Percentiles rank a stretch among this genome's conserved stretches.
Conservation (phyloP, 306 rosid genomes). For the Albizia julibrissin region DNA sequence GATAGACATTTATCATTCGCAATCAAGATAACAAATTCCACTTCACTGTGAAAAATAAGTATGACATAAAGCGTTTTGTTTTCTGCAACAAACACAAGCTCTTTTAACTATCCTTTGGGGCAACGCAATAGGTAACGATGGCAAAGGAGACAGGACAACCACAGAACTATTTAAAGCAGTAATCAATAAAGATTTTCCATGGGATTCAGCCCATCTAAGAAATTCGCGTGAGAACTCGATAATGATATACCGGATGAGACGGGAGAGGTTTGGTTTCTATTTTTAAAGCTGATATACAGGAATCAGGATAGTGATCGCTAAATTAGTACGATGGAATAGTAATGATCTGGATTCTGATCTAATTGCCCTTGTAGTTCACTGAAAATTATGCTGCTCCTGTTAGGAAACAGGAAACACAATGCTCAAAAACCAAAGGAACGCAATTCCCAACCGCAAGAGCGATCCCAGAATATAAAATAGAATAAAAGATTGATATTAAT, state of each 20-base stretch:
- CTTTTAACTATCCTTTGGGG: neutral
- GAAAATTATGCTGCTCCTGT: neutral
- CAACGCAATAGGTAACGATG: constrained; percentile 3
- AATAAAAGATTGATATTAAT: neutral
- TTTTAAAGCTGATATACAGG: neutral
- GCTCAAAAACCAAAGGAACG: neutral
- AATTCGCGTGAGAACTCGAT: neutral
- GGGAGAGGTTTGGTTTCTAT: neutral
- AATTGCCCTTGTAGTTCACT: neutral
- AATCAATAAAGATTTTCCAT: neutral
- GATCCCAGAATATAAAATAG: neutral
- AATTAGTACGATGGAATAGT: neutral
- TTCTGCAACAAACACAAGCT: neutral
- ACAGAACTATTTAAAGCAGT: neutral
- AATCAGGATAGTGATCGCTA: neutral
- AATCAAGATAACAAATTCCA: constrained; percentile 9
- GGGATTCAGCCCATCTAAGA: neutral
- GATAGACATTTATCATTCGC: neutral
- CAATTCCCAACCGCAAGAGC: neutral
- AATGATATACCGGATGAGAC: neutral
- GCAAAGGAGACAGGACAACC: neutral
- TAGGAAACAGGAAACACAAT: neutral
- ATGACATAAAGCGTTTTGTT: neutral
- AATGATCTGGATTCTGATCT: neutral
- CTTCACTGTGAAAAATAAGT: neutral